Evolutionary conservation across 495 filamentous ascomycete species (phyloP), one percentile per base, ranked within the genome.

Genomic region (Aspergillus kassunensis): DNA sequence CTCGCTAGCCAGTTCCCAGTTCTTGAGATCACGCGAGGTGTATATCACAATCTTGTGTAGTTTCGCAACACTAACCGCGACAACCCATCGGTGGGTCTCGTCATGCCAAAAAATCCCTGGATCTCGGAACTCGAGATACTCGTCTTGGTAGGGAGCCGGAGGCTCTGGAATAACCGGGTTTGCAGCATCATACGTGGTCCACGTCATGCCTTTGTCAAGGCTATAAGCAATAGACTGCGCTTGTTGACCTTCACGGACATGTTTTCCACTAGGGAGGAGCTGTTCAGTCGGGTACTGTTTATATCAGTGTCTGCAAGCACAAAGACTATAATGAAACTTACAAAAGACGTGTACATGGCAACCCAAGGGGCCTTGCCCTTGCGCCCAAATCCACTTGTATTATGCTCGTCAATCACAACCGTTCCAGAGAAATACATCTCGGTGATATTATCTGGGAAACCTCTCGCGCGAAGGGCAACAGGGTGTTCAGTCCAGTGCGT

Each of bases 191-290:
- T 64, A 72, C 0, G 56, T 77, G 67, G 53, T 70, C 72, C 63
- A 83, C 70, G 42, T 74, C 73, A 58, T 72, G 25, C 81, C 80
- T 7, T 74, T 67, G 57, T 83, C 80, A 13, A 62, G 58, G 31
- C 76, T 79, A 55, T 80, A 82, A 33, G 80, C 79, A 42, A 84
- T 68, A 11, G 77, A 70, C 52, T 84, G 80, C 6, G 74, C 71
- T 62, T 84, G 64, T 36, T 76, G 68, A 6, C 66, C 55, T 15
- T 44, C 33, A 63, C 68, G 43, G 29, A 67, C 55, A 18, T 37
- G 34, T 16, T 37, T 37, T 18, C 34, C 34, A 16, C 43, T 45
- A 4, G 43, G 43, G 1, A 45, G 11, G 12, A 15, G 18, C 24
- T 45, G 43, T 11, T 45, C 43, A 13, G 33, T 13, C 3, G 43